phyloP scores from a whole-genome alignment of 306 rosid species.

The Cicer cuneatum region DNA sequence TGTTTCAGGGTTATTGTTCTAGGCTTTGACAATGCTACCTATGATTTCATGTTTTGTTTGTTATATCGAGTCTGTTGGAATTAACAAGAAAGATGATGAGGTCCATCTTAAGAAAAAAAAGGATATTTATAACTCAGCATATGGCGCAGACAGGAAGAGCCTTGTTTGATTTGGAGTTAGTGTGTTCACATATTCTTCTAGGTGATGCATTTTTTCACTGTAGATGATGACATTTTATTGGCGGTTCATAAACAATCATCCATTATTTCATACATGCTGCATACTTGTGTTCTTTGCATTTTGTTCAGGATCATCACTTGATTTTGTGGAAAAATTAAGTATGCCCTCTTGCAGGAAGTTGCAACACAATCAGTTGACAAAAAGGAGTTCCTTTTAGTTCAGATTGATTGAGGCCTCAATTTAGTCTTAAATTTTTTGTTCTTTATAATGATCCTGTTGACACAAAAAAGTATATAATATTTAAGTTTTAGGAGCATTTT shows the following conservation, averaged over 20 bases:
- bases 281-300: slow-evolving; percentile 20
- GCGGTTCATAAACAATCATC: neutral
- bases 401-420: slow-evolving; percentile 21
- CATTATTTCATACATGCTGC: slow-evolving; percentile 13
- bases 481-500: slow-evolving; percentile 20
- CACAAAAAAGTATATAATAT: neutral
- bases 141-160: neutral
- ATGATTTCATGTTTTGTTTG: slow-evolving; percentile 50
- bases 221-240: slow-evolving; percentile 21
- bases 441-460: slow-evolving; percentile 5
- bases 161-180: slow-evolving; percentile 30
- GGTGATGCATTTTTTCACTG: slow-evolving; percentile 17
- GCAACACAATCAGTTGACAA: neutral
- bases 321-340: slow-evolving; percentile 15
- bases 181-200: slow-evolving; percentile 25
- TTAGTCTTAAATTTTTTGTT: slow-evolving; percentile 26
- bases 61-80: slow-evolving; percentile 38
- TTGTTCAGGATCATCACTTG: slow-evolving; percentile 33
- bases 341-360: slow-evolving; percentile 30
- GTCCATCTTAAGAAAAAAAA: slow-evolving; percentile 16
- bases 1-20: slow-evolving; percentile 56
- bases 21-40: slow-evolving; percentile 54
- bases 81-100: neutral
- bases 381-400: slow-evolving; percentile 33
- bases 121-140: slow-evolving; percentile 4